A percentile compares a stretch with the other conserved stretches of the same genome.
Conservation (phyloP, 106 monocot species). For the Vanilla planifolia region DNA sequence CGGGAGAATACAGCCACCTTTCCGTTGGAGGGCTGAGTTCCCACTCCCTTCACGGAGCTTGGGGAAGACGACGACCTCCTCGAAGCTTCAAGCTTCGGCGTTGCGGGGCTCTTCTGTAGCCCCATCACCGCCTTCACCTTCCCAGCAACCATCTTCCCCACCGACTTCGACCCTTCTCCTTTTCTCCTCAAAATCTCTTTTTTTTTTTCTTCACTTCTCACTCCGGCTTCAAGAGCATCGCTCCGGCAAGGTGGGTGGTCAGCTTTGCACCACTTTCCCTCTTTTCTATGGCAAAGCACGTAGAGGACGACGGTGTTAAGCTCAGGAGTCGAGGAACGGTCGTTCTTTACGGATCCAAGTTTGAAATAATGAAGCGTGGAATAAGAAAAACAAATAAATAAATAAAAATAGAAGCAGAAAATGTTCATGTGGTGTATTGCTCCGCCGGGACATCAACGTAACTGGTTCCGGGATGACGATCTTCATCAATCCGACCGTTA, state of each 20-base stretch:
- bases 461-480: too few species aligned
- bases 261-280: neutral
- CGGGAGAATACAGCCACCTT: constrained; percentile 33
- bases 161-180: neutral
- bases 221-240: constrained; percentile 2
- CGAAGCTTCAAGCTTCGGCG: constrained; percentile 34
- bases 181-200: neutral
- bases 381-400: neutral
- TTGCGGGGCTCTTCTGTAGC: constrained; percentile 61
- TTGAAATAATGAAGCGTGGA: constrained; percentile 15
- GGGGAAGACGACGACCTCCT: constrained; percentile 23
- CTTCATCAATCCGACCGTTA: too few species aligned
- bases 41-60: neutral
- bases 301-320: constrained; percentile 1
- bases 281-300: constrained; percentile 5
- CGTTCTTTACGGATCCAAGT: constrained; percentile 17
- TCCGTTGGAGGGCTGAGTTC: neutral
- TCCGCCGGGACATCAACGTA: too few species aligned
- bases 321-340: constrained; percentile 50
- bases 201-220: neutral
- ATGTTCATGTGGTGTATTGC: too few species aligned
- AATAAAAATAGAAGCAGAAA: too few species aligned
- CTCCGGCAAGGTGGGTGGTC: constrained; percentile 5
- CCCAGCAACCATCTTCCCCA: constrained; percentile 59
- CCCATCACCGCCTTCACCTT: constrained; percentile 90